phyloP scores from a whole-genome alignment of 225 moss, liverwort and hornwort genomes.

The Polytrichum formosum region DNA sequence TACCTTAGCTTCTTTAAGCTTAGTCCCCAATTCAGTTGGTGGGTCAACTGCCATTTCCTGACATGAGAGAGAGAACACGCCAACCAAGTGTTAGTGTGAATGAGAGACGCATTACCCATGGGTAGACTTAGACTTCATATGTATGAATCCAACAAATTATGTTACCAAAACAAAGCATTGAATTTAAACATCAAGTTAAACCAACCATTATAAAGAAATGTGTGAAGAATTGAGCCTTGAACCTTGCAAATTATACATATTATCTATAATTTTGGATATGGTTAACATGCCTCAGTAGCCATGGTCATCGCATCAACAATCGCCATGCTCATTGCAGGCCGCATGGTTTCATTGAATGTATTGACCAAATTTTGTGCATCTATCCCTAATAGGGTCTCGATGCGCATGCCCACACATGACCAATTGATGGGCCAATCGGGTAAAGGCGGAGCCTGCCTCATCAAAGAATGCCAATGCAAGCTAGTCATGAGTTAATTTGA shows the following conservation, averaged over 20 bases:
- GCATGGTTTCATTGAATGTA: slow-evolving; percentile 44
- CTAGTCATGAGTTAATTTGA: background rate
- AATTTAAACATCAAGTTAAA: too few species aligned
- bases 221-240: too few species aligned
- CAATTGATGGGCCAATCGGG: slow-evolving; percentile 71
- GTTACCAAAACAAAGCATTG: too few species aligned
- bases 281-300: slow-evolving; percentile 47
- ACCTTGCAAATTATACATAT: too few species aligned
- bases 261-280: too few species aligned
- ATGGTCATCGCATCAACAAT: slow-evolving; percentile 69
- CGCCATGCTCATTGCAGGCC: slow-evolving; percentile 69
- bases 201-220: too few species aligned
- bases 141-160: too few species aligned
- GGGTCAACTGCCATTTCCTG: slow-evolving; percentile 48
- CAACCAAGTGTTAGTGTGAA: too few species aligned
- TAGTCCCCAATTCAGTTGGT: slow-evolving; percentile 33
- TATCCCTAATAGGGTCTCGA: slow-evolving; percentile 66
- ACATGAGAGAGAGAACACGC: too few species aligned
- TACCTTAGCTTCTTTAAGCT: slow-evolving; percentile 41
- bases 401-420: slow-evolving; percentile 56
- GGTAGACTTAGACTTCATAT: too few species aligned
- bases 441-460: slow-evolving; percentile 37
- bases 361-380: slow-evolving; percentile 41
- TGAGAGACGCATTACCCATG: too few species aligned
- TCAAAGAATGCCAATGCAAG: background rate